Conservation (phyloP, 805 yeast species). For the Pichia ethanolica region DNA sequence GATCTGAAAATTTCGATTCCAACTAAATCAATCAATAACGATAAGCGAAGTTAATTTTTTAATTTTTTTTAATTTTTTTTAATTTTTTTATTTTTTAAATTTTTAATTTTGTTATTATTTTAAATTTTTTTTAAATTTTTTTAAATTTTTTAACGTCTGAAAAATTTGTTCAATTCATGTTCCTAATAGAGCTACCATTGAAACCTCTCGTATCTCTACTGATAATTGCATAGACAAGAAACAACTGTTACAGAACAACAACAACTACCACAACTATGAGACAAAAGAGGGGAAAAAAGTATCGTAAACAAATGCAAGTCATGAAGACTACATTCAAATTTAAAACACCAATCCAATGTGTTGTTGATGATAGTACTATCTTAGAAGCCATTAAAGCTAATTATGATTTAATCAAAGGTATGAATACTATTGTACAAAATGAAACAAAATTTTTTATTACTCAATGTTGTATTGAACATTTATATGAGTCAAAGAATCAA, state of each 20-base stretch:
- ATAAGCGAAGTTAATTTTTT: neutral
- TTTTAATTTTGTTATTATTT: neutral
- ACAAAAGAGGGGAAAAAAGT: conserved; percentile 91
- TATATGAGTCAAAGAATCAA: conserved; percentile 67
- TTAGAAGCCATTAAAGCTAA: conserved; percentile 57
- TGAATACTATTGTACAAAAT: conserved; percentile 74
- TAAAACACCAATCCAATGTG: conserved; percentile 86
- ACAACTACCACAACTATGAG: conserved; percentile 49
- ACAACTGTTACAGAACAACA: too few relatives aligned
- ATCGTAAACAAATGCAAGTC: conserved; percentile 86
- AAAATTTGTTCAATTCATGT: too few relatives aligned
- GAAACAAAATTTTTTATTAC: conserved; percentile 88
- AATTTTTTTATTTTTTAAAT: neutral
- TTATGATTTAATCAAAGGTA: conserved; percentile 74
- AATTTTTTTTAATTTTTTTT: neutral
- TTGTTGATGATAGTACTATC: conserved; percentile 77
- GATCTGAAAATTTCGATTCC: too few relatives aligned
- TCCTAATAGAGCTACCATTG: too few relatives aligned
- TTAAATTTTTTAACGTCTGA: too few relatives aligned
- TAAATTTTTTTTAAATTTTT: too few relatives aligned
- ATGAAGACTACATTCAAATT: conserved; percentile 83
- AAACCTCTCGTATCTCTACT: neutral
- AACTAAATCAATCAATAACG: too few relatives aligned
- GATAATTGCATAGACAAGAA: too few relatives aligned
- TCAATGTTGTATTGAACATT: conserved; percentile 87